Base-by-base conservation (phyloP, 768 basidiomycete genomes). In the Mycena galericulata region DNA sequence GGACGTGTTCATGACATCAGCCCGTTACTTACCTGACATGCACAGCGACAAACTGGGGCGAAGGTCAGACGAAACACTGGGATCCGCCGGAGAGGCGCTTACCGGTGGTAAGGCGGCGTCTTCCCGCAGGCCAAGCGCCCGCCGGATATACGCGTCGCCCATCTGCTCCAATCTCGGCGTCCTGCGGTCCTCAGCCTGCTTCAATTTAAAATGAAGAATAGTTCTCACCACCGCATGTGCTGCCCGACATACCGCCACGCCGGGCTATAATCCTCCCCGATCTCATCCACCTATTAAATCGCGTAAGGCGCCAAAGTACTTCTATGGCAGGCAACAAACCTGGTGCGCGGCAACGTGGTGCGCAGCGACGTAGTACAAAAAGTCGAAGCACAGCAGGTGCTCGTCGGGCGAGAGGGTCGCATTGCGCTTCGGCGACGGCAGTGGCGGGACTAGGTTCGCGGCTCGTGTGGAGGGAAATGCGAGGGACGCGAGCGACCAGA, bases 161-260 rank as follows among this genome's bases (percentile, higher is more conserved):
- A 82, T 40, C 6, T 62, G 62, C 29, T 75, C 68, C 3, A 82
- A 32, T 18, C 53, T 57, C 5, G 67, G 45, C 18, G 73, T 72
- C 79, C n/a, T n/a, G n/a, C n/a, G n/a, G n/a, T n/a, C n/a, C n/a
- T n/a, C n/a, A n/a, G n/a, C n/a, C n/a, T n/a, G n/a, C n/a, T n/a
- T n/a, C n/a, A n/a, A n/a, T n/a, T n/a, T n/a, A n/a, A n/a, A n/a
- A n/a, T n/a, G n/a, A n/a, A n/a, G n/a, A n/a, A n/a, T n/a, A n/a
- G n/a, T n/a, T n/a, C n/a, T n/a, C n/a, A n/a, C n/a, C 79, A 82
- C 15, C 65, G 74, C 72, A 79, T 74, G 60, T 81, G 71, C 61
- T 71, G 71, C 12, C 77, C 80, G 10, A 79, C 78, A 50, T 72
- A 71, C 56, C 75, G 73, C 81, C 81, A 81, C 15, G 76, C 78